Evolutionary conservation across 176 grass and related monocot species (phyloP), one percentile per base, ranked within the genome.

Genomic region (Cymbopogon citratus): DNA sequence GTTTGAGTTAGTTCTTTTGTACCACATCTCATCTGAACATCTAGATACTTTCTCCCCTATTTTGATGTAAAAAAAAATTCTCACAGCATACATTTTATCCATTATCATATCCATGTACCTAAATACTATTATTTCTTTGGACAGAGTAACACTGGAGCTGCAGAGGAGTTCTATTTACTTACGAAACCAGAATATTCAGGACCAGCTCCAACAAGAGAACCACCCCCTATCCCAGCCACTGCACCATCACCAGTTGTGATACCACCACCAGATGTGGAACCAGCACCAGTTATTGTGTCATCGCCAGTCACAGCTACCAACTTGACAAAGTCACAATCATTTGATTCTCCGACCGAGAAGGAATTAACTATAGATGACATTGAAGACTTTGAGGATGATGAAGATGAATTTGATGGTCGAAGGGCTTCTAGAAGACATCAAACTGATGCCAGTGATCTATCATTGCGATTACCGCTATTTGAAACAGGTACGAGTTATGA

Each of bases 291-390:
- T 85, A 41, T 5, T 69, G 86, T 83, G 69, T 77, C 87, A 23
- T 82, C 87, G 57, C 79, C 92, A 82, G 85, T 73, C 9, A 63
- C 90, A 57, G 21, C 84, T 54, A 33, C 86, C 48, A 90, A 80
- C 67, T 74, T 95, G 35, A 85, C 82, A 39, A 91, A 91, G 75
- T 89, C 88, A 82, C 71, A 91, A 74, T 93, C 96, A 60, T 91
- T 91, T 77, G 81, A 95, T 56, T 73, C 86, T 86, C 81, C 71
- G 67, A 78, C 80, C 2, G 85, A 93, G 79, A 91, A 92, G 80
- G 96, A 95, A 71, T 86, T 98, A 69, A 95, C 96, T 33, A 74
- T 98, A 66, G 96, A 95, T 93, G 96, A 98, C 80, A 98, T 98
- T 77, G 96, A 98, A 78, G 90, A 98, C 78, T 95, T 98, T 76